Conservation (phyloP, 192 early-diverging fungal species). For the Oehlia diaphana region DNA sequence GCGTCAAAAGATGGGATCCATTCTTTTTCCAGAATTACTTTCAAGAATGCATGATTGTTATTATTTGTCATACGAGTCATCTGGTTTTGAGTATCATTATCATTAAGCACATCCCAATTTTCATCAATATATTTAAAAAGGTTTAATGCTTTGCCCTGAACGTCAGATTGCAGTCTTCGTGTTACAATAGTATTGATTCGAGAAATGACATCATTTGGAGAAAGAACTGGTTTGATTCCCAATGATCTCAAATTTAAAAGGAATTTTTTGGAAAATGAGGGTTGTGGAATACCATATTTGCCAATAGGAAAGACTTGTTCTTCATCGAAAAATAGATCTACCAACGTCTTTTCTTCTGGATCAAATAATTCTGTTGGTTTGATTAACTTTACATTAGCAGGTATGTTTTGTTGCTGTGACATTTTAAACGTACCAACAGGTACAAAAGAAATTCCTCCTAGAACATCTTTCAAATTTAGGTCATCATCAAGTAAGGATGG, state of each 20-base stretch:
- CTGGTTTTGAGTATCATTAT: neutral
- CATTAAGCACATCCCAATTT: neutral
- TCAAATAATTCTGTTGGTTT: neutral
- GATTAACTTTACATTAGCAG: neutral
- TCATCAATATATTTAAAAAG: conserved; percentile 2
- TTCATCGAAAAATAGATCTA: neutral
- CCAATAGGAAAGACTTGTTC: neutral
- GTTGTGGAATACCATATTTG: neutral
- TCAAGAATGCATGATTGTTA: neutral
- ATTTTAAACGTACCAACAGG: neutral
- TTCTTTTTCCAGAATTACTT: neutral
- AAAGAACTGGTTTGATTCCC: neutral
- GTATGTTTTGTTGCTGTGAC: neutral
- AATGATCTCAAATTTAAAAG: neutral
- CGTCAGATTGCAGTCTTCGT: neutral
- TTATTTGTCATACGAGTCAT: no score
- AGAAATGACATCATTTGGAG: neutral
- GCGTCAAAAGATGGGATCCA: neutral
- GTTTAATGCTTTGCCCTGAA: neutral
- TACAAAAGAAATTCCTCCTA: neutral
- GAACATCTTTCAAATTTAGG: neutral
- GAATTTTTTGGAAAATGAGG: neutral
- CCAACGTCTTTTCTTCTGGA: neutral
- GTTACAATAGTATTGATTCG: neutral
- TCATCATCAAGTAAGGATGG: neutral